phyloP scores from a whole-genome alignment of 2,329 filamentous ascomycete genomes.

The Claviceps maximensis region DNA sequence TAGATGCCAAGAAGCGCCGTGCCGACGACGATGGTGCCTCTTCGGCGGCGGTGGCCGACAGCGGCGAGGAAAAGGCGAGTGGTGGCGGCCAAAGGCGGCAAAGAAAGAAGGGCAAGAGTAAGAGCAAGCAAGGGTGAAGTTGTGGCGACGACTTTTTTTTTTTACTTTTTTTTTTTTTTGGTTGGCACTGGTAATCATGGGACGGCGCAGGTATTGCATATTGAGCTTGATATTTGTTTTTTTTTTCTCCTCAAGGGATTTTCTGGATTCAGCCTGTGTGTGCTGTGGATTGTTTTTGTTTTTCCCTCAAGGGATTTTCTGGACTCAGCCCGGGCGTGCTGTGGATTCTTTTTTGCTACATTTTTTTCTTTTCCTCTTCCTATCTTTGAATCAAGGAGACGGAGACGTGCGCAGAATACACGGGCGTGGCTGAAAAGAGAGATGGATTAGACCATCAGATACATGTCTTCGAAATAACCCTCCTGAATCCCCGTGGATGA shows the following conservation, averaged over 20 bases:
- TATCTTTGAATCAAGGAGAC: too few relatives aligned
- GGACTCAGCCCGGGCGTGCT: neutral
- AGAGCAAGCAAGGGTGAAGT: constrained; percentile 9
- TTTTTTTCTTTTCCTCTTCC: too few relatives aligned
- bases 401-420: too few relatives aligned
- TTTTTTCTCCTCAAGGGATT: neutral
- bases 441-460: too few relatives aligned
- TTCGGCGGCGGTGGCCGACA: constrained; percentile 12
- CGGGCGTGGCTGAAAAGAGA: too few relatives aligned
- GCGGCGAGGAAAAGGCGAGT: constrained; percentile 12
- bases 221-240: neutral
- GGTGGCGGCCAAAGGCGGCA: constrained; percentile 9
- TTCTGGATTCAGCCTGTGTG: neutral
- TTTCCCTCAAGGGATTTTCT: neutral
- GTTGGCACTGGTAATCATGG: neutral
- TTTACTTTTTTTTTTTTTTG: too few relatives aligned
- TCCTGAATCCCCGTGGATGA: too few relatives aligned
- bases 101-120: constrained; percentile 16
- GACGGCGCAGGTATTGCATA: neutral
- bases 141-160: too few relatives aligned
- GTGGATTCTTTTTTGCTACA: neutral
- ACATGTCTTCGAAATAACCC: too few relatives aligned
- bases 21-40: constrained; percentile 17
- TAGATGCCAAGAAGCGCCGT: constrained; percentile 32
- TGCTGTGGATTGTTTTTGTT: neutral